These are phyloP conservation scores for Eutypa lata DNA, from an alignment of 2,329 filamentous ascomycete genomes.

Conservation along the genomic window DNA sequence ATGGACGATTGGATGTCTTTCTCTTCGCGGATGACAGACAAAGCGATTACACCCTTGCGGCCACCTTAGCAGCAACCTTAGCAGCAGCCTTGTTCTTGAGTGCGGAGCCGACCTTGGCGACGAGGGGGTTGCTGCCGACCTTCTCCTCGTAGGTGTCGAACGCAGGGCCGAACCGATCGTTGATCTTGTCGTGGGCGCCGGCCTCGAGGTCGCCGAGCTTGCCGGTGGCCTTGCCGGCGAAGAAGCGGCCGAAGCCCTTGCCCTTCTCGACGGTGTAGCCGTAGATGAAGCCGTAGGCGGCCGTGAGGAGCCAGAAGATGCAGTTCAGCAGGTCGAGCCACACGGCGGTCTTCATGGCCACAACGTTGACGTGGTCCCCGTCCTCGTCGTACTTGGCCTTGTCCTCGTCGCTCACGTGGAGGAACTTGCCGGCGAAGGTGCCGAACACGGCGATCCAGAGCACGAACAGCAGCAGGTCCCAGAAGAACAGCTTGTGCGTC, in stretches of 20 bases:
- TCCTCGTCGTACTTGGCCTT: conserved; percentile 35
- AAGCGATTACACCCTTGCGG: too few relatives aligned
- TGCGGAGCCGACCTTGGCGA: not conserved
- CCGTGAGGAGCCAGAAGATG: conserved; percentile 59
- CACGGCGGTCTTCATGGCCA: conserved; percentile 65
- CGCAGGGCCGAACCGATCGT: conserved; percentile 2
- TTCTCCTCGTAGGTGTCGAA: not conserved
- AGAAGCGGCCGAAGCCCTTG: conserved; percentile 34
- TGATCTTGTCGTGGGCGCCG: conserved; percentile 10
- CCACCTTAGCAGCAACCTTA: not conserved
- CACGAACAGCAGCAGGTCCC: conserved; percentile 42
- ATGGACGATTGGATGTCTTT: too few relatives aligned
- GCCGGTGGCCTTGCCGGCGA: conserved; percentile 30
- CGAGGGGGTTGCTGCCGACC: not conserved
- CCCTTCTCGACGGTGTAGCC: conserved; percentile 22
- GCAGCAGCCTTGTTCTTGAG: not conserved
- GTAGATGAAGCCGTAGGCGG: conserved; percentile 38
- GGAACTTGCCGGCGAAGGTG: conserved; percentile 69
- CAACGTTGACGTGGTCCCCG: conserved; percentile 40
- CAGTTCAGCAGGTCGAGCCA: conserved; percentile 70
- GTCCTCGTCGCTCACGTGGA: conserved; percentile 49
- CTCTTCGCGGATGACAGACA: too few relatives aligned
- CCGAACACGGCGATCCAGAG: conserved; percentile 67
- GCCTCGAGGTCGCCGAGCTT: conserved; percentile 17
- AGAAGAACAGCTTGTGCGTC: conserved; percentile 41